Conservation (phyloP, 1,284 basidiomycete genomes). For the Schizophyllum amplum region DNA sequence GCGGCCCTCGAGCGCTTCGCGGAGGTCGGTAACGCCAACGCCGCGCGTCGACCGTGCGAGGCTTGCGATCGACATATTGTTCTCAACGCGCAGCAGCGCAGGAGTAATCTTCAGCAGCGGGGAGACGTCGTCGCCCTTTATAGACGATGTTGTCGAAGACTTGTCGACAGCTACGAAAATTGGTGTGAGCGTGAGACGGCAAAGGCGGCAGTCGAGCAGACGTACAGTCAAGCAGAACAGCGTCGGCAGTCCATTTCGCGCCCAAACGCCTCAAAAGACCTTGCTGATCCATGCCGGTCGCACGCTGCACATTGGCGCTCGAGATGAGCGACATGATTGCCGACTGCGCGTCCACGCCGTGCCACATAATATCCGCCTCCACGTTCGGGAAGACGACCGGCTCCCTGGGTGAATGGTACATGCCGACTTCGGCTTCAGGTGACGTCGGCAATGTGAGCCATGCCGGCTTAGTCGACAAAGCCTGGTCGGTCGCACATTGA, state of each 20-base stretch:
- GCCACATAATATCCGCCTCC: constrained; percentile 16
- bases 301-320: constrained; percentile 46
- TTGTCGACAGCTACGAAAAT: constrained; percentile 46
- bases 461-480: constrained; percentile 24
- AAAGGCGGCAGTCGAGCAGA: constrained; percentile 9
- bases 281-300: constrained; percentile 54
- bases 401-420: constrained; percentile 27
- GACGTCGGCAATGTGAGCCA: constrained; percentile 24
- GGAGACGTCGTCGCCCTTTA: constrained; percentile 57
- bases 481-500: constrained; percentile 21
- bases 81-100: constrained; percentile 78
- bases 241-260: constrained; percentile 63
- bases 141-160: constrained; percentile 32
- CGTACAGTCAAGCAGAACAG: constrained; percentile 73
- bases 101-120: constrained; percentile 74
- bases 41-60: constrained; percentile 65
- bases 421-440: constrained; percentile 21
- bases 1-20: constrained; percentile 79
- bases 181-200: not conserved
- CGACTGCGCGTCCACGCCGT: constrained; percentile 44
- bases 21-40: constrained; percentile 78
- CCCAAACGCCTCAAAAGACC: constrained; percentile 46
- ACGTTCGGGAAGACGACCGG: constrained; percentile 26
- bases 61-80: constrained; percentile 74
- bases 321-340: constrained; percentile 47